Base-by-base conservation (phyloP, 202 grass and related monocot species). In the Elaeis oleifera region DNA sequence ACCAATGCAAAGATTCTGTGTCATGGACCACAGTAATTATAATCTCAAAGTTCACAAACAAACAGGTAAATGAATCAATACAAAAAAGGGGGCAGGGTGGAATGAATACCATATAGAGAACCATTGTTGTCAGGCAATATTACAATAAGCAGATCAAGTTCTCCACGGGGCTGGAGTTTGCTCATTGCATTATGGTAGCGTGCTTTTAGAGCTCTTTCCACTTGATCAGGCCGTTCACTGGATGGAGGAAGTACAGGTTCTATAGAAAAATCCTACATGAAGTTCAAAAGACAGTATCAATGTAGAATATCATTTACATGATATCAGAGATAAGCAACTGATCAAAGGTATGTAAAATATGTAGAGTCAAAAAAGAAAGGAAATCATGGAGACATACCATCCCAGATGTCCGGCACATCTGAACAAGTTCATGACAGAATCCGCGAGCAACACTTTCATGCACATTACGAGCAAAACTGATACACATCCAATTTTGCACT, bases 41-140 rank as follows among this genome's bases (percentile, higher is more conserved):
- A 11, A 39, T 39, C 7, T 11, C 36, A 2, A 39, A 13, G 36
- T 39, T 11, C 9, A 13, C 6, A 8, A 44, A 44, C 36, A 44
- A 11, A 13, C 36, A 44, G 36, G 36, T 13, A 8, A 0, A 31
- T 31, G 36, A 44, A 5, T 44, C 36, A 44, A 13, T 44, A 13
- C 36, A 44, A 44, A 44, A 44, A 8, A 2, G 14, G 13, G 36
- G 36, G 9, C 36, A 44, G 9, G 6, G 36, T 44, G 36, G 48
- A 23, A 50, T 23, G 1, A 24, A 48, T 85, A 96, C 91, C 91
- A 78, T 96, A 96, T 68, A 96, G 90, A 54, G 83, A 83, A 51
- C 90, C 90, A 54, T 96, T 96, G 19, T 85, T 96, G 16, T 96
- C 91, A 19, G 87, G 87, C 59, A 96, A 83, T 58, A 96, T 84